Percentiles rank a stretch among this genome's conserved stretches.
Evolutionary conservation across 306 rosid genomes (phyloP).

Genomic region (Medicago ruthenica): DNA sequence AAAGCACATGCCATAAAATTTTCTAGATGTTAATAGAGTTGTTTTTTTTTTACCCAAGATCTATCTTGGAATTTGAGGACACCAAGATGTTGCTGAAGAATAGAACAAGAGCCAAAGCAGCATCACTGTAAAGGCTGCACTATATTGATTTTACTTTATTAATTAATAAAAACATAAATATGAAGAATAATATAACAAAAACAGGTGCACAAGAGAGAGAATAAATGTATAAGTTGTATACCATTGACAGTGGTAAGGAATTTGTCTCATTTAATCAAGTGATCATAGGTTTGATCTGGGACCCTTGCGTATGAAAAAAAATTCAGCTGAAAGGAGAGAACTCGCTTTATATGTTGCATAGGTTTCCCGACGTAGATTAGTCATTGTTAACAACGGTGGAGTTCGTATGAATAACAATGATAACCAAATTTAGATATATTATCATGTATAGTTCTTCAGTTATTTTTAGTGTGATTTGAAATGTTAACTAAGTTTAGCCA

Average conservation of each 20-base stretch:
- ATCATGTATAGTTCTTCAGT: neutral
- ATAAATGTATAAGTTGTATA: neutral
- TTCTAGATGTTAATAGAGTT: neutral
- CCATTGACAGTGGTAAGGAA: too few species aligned
- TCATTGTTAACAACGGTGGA: too few species aligned
- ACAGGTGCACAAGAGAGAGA: neutral
- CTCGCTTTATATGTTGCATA: too few species aligned
- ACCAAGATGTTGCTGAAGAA: neutral
- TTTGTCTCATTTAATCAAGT: too few species aligned
- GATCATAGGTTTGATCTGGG: too few species aligned
- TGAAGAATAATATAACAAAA: neutral
- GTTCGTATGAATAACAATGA: too few species aligned
- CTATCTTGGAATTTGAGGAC: neutral
- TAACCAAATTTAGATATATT: too few species aligned
- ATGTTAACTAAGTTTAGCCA: neutral
- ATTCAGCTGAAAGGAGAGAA: too few species aligned
- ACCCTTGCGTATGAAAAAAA: too few species aligned
- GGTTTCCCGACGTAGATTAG: too few species aligned
- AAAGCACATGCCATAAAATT: neutral
- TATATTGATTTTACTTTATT: constrained; percentile 2
- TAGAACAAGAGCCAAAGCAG: constrained; percentile 31
- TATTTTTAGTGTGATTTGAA: neutral
- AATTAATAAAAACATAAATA: neutral
- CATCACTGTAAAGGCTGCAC: constrained; percentile 33
- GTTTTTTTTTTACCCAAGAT: neutral